These are phyloP conservation scores for Nigrospora sphaerica DNA, from an alignment of 2,329 filamentous ascomycete species.

Conservation along the genomic window DNA sequence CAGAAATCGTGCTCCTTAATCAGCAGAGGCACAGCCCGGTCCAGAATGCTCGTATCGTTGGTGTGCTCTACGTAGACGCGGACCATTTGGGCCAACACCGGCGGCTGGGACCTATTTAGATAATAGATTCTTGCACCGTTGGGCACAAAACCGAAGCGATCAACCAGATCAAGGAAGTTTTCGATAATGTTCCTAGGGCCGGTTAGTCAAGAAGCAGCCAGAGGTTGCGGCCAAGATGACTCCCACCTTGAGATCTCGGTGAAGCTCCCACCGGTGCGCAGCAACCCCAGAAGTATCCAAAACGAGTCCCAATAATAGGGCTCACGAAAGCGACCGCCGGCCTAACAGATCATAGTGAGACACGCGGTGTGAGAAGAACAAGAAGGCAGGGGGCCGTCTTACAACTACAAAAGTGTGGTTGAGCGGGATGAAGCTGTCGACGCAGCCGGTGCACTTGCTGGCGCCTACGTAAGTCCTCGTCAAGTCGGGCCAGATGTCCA, in stretches of 20 bases:
- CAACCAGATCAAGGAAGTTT: slow-evolving; percentile 62
- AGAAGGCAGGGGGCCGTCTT: background rate
- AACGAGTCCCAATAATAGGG: slow-evolving; percentile 67
- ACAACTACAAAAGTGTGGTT: slow-evolving; percentile 61
- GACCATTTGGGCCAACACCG: slow-evolving; percentile 60
- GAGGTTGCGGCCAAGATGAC: background rate
- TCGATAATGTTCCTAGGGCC: slow-evolving; percentile 53
- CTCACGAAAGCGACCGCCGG: slow-evolving; percentile 48
- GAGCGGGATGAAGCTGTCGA: slow-evolving; percentile 58
- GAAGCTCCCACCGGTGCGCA: slow-evolving; percentile 58
- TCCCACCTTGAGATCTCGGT: slow-evolving; percentile 46
- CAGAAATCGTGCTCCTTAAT: slow-evolving; percentile 60
- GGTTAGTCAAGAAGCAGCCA: background rate
- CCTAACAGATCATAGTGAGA: background rate
- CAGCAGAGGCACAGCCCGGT: slow-evolving; percentile 54
- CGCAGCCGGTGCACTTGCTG: slow-evolving; percentile 50
- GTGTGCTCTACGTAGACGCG: slow-evolving; percentile 57
- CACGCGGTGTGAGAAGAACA: background rate
- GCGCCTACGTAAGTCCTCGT: slow-evolving; percentile 50
- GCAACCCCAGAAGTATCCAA: slow-evolving; percentile 60
- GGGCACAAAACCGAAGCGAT: slow-evolving; percentile 58
- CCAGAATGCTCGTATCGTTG: slow-evolving; percentile 53
- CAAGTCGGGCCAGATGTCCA: slow-evolving; percentile 63
- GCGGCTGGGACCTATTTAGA: slow-evolving; percentile 61
- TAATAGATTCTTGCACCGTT: slow-evolving; percentile 64